Percentiles rank a stretch among this genome's conserved stretches.
These are phyloP conservation scores for Zarea fungicola DNA, from an alignment of 2,329 filamentous ascomycete genomes.

Conservation along the genomic window DNA sequence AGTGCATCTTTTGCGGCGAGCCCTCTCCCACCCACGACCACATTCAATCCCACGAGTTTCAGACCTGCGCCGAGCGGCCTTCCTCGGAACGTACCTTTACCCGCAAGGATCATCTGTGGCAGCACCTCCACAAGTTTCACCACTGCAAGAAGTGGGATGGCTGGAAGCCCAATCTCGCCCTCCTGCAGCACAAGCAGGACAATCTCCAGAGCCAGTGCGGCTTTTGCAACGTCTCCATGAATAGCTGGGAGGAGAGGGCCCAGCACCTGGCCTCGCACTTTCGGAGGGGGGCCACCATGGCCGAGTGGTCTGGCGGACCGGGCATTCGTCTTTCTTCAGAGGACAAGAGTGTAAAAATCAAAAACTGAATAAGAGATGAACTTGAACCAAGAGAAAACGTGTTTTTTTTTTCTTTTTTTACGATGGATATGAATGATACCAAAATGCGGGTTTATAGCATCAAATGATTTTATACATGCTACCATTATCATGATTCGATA, in stretches of 20 bases:
- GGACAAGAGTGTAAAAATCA: background rate
- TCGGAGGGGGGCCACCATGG: constrained; percentile 25
- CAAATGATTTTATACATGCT: no score
- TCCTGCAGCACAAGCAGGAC: constrained; percentile 27
- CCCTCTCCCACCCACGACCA: constrained; percentile 30
- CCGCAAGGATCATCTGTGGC: constrained; percentile 38
- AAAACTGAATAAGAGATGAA: no score
- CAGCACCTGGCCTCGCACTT: constrained; percentile 27
- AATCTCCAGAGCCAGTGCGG: constrained; percentile 24
- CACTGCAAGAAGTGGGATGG: constrained; percentile 39
- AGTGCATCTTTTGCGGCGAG: constrained; percentile 36
- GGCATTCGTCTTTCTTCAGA: constrained; percentile 6
- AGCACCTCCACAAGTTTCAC: constrained; percentile 38
- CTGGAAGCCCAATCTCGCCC: constrained; percentile 40
- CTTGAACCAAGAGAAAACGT: no score
- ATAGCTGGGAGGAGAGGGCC: constrained; percentile 24
- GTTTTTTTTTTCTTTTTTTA: no score
- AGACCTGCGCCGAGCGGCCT: constrained; percentile 44
- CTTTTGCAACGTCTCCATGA: constrained; percentile 23
- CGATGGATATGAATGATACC: no score
- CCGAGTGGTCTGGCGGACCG: constrained; percentile 9
- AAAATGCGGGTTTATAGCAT: no score
- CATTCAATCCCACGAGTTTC: constrained; percentile 35
- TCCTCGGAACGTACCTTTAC: constrained; percentile 37
- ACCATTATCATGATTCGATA: no score